Base-by-base conservation (phyloP, 108 stramenopile genomes). In the Parietichytrium sp. region DNA sequence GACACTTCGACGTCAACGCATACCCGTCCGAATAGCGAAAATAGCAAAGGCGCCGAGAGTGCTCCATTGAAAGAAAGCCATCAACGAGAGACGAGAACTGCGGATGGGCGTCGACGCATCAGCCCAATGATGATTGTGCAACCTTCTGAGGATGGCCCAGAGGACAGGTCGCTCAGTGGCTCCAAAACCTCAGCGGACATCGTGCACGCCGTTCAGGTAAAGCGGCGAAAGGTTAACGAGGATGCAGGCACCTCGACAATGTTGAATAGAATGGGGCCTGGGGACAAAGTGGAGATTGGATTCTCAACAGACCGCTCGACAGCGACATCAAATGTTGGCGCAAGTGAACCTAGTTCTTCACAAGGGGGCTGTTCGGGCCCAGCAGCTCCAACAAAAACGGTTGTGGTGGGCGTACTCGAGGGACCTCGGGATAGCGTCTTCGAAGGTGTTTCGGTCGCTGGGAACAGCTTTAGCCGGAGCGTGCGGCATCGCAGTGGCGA, bases 21-120 rank as follows among this genome's bases (percentile, higher is more conserved):
- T 18, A 50, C n/a, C 49, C 54, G 54, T 55, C 16, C 16, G n/a
- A 18, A 50, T 18, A n/a, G 16, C n/a, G n/a, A 50, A 16, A 16
- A 50, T 16, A 18, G 49, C n/a, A 50, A 50, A n/a, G 18, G 49
- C 49, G n/a, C n/a, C 49, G 18, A 50, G 49, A 18, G 18, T 50
- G 16, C 18, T 18, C 16, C 16, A n/a, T 50, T 18, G 18, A 50
- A n/a, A n/a, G 54, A 6, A 6, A 15, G 23, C 54, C 23, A 15
- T 42, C 29, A 72, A 45, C 10, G 6, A 6, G 61, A 72, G 61
- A 42, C 12, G 13, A n/a, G 33, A 8, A 72, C 20, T 6, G 29
- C 61, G 20, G 45, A 31, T 31, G 61, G 61, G 0, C 36, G 45
- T n/a, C 61, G 61, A n/a, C 61, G 61, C 33, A 72, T 72, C 45